Evolutionary conservation across 768 basidiomycete species (phyloP).

Genomic region (Agaricus blazei): DNA sequence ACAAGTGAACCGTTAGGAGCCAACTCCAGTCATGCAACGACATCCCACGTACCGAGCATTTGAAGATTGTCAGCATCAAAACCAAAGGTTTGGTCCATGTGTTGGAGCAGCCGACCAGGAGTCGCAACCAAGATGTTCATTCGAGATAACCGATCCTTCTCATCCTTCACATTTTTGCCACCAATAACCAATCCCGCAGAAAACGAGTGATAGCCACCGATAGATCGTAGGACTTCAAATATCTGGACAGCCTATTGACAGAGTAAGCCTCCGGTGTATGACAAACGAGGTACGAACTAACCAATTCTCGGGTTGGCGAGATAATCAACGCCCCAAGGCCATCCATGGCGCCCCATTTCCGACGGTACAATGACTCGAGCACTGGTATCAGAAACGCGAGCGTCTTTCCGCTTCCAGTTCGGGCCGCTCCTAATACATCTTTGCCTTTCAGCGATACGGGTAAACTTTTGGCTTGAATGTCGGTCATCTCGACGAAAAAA

Average conservation of each 20-base stretch:
- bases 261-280: background rate
- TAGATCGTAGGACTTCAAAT: slow-evolving; percentile 91
- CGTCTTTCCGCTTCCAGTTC: slow-evolving; percentile 95
- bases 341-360: slow-evolving; percentile 93
- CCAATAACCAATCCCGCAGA: slow-evolving; percentile 96
- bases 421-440: slow-evolving; percentile 94
- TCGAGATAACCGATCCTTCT: slow-evolving; percentile 77
- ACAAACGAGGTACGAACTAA: slow-evolving; percentile 28
- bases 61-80: slow-evolving; percentile 93
- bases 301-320: slow-evolving; percentile 90
- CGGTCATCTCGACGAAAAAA: slow-evolving; percentile 84
- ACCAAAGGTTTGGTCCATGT: slow-evolving; percentile 97
- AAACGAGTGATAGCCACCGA: slow-evolving; percentile 87
- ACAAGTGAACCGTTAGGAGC: background rate
- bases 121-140: slow-evolving; percentile 99
- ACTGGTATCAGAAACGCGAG: slow-evolving; percentile 94
- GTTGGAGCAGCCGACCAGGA: slow-evolving; percentile 90
- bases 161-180: slow-evolving; percentile 92
- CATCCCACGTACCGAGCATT: slow-evolving; percentile 60
- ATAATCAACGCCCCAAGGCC: slow-evolving; percentile 90
- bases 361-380: slow-evolving; percentile 81
- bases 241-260: slow-evolving; percentile 85
- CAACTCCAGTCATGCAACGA: background rate
- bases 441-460: slow-evolving; percentile 90
- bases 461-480: slow-evolving; percentile 88